These are phyloP conservation scores for Salix viminalis DNA, from an alignment of 345 rosid species.

Conservation along the genomic window DNA sequence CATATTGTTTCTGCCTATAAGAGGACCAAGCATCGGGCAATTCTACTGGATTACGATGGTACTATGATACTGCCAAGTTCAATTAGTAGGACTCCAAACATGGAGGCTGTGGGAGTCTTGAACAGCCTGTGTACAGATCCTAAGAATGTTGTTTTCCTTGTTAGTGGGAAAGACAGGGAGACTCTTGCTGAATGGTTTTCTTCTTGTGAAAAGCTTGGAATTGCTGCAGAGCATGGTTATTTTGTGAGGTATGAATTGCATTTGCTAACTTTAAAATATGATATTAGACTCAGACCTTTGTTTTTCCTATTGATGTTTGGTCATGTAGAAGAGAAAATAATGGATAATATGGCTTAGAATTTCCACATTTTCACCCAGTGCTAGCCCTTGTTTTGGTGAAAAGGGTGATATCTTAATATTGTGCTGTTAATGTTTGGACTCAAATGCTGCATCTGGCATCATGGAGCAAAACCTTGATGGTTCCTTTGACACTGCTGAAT, in stretches of 20 bases:
- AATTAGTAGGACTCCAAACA: conserved; percentile 45
- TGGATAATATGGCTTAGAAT: neutral
- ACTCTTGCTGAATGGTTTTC: conserved; percentile 78
- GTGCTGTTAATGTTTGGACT: neutral
- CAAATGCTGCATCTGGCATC: neutral
- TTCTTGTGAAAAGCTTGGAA: conserved; percentile 62
- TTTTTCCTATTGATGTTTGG: neutral
- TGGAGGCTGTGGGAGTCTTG: conserved; percentile 54
- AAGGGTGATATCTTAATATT: neutral
- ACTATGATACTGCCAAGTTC: conserved; percentile 60
- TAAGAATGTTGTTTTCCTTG: conserved; percentile 74
- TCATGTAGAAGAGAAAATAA: neutral
- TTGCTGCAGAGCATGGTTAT: conserved; percentile 90
- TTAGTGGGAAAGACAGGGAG: conserved; percentile 72
- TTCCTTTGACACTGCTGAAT: neutral
- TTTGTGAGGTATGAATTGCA: conserved; percentile 49
- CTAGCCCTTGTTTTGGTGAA: neutral
- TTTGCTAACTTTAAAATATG: neutral
- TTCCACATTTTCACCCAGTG: neutral
- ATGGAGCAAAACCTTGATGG: neutral
- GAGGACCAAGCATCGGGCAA: conserved; percentile 74
- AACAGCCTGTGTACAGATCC: conserved; percentile 68
- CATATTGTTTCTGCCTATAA: conserved; percentile 86
- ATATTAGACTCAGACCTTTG: neutral
- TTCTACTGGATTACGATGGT: conserved; percentile 91